These are phyloP conservation scores for Eucalyptus tenuipes DNA, from an alignment of 345 rosid genomes.

Conservation along the genomic window DNA sequence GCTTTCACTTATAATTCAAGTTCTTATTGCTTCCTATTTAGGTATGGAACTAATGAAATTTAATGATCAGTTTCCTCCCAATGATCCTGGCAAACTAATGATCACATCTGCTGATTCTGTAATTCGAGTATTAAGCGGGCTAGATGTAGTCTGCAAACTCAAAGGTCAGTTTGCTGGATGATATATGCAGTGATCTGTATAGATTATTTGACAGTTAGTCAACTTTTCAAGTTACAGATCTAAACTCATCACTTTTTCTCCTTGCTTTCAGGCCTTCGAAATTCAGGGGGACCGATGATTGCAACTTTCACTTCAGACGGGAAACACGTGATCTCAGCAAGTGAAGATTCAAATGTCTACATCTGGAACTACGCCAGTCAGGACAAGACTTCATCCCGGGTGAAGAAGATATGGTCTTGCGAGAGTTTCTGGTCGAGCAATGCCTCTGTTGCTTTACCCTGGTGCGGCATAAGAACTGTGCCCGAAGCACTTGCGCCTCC, in stretches of 20 bases:
- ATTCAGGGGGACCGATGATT: constrained; percentile 34
- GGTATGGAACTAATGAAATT: not conserved
- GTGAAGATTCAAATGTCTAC: constrained; percentile 53
- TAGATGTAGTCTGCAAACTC: constrained; percentile 45
- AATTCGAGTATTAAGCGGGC: constrained; percentile 32
- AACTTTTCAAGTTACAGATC: not conserved
- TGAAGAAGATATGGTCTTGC: constrained; percentile 28
- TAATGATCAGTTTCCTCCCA: constrained; percentile 38
- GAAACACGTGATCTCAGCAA: constrained; percentile 55
- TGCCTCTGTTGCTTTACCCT: constrained; percentile 56
- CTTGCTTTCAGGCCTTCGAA: constrained; percentile 12
- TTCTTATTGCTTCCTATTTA: not conserved
- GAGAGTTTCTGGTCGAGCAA: constrained; percentile 57
- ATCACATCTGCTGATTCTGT: constrained; percentile 74
- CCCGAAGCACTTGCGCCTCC: constrained; percentile 3
- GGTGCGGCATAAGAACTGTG: constrained; percentile 33
- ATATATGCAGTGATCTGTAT: not conserved
- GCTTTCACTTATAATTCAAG: not conserved
- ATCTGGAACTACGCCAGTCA: constrained; percentile 47
- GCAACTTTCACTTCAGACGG: constrained; percentile 72
- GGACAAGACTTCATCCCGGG: constrained; percentile 19
- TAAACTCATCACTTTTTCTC: not conserved
- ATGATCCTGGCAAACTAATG: constrained; percentile 47
- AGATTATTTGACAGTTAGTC: not conserved
- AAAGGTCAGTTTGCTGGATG: constrained; percentile 25